Evolutionary conservation across 352 stramenopile genomes (phyloP), one percentile per base, ranked within the genome.

Genomic region (Phytophthora multivora): DNA sequence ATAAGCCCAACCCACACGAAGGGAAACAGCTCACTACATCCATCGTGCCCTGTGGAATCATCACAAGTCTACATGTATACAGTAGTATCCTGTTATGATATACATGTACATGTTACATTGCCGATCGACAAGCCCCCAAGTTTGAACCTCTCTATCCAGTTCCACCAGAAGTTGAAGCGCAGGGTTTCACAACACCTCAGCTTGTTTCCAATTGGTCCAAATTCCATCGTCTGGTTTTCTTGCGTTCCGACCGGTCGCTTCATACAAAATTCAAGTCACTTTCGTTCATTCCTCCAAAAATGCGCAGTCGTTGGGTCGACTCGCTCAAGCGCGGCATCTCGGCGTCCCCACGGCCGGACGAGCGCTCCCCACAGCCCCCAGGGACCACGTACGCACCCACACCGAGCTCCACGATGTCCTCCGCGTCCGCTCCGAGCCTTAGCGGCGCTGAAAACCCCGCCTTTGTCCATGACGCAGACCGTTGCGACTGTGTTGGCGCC

Each of bases 241-340:
- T 23, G 19, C 9, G 10, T 56, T 46, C 40, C 47, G 30, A 50
- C 21, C 28, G 21, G 19, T 57, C 57, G 45, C 31, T 35, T 7
- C 38, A 54, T 67, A 54, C 49, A 56, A 30, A 69, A 18, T 15
- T 8, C 61, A 64, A 59, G 39, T 59, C 16, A 51, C n/a, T 42
- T 28, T 21, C 25, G 4, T 5, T 13, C 43, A 52, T 58, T 59
- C 42, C 51, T 54, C 8, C 38, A 51, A 49, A 13, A 23, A 91
- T 91, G 78, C 87, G 86, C 55, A 75, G 79, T 58, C 80, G 78
- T 8, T 91, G 83, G 83, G 81, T 90, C 51, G 83, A 91, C 40
- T 83, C 74, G 26, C 60, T 91, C 54, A 88, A 87, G 75, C 80
- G 83, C 64, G 60, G 76, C 55, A 74, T 82, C 47, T 66, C 71